Percentiles rank a stretch among this genome's conserved stretches.
Evolutionary conservation across 2,329 filamentous ascomycete genomes (phyloP).

Genomic region (Pyrenochaeta sp.): DNA sequence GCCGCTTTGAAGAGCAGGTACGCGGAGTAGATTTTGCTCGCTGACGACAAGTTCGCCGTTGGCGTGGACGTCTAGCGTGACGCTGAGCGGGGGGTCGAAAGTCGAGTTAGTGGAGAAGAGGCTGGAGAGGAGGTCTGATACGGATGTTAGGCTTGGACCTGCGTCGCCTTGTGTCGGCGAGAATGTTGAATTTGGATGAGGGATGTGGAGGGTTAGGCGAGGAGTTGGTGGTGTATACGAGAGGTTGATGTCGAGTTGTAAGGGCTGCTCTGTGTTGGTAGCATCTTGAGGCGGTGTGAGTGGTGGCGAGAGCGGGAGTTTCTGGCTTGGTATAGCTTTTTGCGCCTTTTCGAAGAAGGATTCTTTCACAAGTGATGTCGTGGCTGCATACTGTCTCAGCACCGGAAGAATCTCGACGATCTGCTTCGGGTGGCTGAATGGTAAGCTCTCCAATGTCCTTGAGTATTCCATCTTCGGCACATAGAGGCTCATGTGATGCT

Average conservation of each 20-base stretch:
- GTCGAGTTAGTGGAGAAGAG: constrained; percentile 31
- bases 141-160: constrained; percentile 11
- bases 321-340: constrained; percentile 31
- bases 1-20: constrained; percentile 13
- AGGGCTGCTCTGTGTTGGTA: neutral
- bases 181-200: constrained; percentile 31
- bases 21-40: constrained; percentile 63
- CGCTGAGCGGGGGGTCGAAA: constrained; percentile 56
- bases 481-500: constrained; percentile 68
- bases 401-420: constrained; percentile 75
- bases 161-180: neutral
- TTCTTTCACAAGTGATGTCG: constrained; percentile 70
- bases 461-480: constrained; percentile 79
- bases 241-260: constrained; percentile 44
- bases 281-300: constrained; percentile 33
- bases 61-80: constrained; percentile 67
- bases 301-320: constrained; percentile 26
- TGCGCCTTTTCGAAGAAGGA: constrained; percentile 59
- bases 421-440: constrained; percentile 81
- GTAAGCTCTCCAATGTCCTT: constrained; percentile 70
- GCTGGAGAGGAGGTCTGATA: constrained; percentile 17
- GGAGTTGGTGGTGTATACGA: constrained; percentile 45
- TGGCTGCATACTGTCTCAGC: constrained; percentile 77
- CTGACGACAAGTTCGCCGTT: constrained; percentile 68
- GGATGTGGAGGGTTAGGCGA: constrained; percentile 39